A percentile compares a stretch with the other conserved stretches of the same genome.
Conservation (phyloP, 805 yeast species). For the Candida montana region DNA sequence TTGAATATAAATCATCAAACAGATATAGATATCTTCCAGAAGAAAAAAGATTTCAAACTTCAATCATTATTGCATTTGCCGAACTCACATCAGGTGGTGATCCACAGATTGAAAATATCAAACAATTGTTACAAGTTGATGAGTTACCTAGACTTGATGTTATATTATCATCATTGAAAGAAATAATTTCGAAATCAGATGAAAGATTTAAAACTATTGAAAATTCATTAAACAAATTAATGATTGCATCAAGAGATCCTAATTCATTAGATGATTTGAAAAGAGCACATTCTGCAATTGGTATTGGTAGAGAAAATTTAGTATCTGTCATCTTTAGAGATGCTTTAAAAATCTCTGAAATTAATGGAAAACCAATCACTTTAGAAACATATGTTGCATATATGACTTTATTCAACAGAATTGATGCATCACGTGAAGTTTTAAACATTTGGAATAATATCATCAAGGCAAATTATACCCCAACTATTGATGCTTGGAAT, state of each 20-base stretch:
- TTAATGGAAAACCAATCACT: constrained; percentile 30
- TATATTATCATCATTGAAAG: background rate
- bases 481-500: constrained; percentile 59
- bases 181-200: constrained; percentile 3
- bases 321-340: constrained; percentile 16
- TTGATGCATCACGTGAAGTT: constrained; percentile 32
- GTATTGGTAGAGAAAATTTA: constrained; percentile 9
- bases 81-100: constrained; percentile 7
- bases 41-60: background rate
- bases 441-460: constrained; percentile 47
- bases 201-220: constrained; percentile 9
- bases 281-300: constrained; percentile 16
- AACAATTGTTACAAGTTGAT: constrained; percentile 13
- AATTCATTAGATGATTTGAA: constrained; percentile 17
- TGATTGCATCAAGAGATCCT: constrained; percentile 16
- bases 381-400: constrained; percentile 37
- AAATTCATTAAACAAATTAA: constrained; percentile 8
- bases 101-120: constrained; percentile 11
- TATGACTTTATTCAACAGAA: constrained; percentile 41
- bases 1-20: constrained; percentile 15
- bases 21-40: background rate
- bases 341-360: constrained; percentile 20
- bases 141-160: constrained; percentile 4
- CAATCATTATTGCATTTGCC: constrained; percentile 16
- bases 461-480: no score